Evolutionary conservation across 2,329 filamentous ascomycete genomes (phyloP).

Genomic region (Fusarium falciforme): DNA sequence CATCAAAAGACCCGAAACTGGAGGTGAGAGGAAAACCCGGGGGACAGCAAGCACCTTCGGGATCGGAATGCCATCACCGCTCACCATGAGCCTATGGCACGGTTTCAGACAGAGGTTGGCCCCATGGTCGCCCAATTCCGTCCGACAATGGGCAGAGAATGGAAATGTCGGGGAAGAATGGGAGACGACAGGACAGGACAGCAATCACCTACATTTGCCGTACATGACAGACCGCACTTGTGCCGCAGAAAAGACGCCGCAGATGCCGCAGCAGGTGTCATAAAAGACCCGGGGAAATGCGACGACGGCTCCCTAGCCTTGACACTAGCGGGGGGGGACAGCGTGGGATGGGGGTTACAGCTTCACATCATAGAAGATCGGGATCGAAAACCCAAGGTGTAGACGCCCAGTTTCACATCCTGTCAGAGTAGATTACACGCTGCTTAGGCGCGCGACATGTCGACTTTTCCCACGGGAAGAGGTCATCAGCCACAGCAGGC

Average conservation of each 20-base stretch:
- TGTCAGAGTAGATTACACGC: conserved; percentile 2
- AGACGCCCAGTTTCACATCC: neutral
- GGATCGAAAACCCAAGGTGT: neutral
- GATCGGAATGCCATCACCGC: conserved; percentile 5
- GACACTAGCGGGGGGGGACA: neutral
- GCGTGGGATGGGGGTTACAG: neutral
- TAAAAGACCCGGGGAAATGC: conserved; percentile 13
- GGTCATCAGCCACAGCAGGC: conserved; percentile 12
- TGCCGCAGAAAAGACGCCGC: conserved; percentile 16
- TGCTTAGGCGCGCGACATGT: neutral
- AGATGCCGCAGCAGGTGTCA: conserved; percentile 5
- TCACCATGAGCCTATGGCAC: neutral
- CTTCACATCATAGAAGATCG: neutral
- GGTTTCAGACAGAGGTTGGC: conserved; percentile 11
- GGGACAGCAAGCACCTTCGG: neutral
- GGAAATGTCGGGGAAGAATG: neutral
- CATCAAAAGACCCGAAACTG: neutral
- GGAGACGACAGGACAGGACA: neutral
- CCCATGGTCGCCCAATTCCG: conserved; percentile 26
- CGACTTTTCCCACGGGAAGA: neutral
- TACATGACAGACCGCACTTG: neutral
- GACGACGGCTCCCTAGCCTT: neutral
- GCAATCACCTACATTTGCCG: neutral
- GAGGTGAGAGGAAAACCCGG: neutral
- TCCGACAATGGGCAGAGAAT: conserved; percentile 29